A percentile compares a stretch with the other conserved stretches of the same genome.
Conservation (phyloP, 1,284 basidiomycete species). For the Rhodotorula sp. region DNA sequence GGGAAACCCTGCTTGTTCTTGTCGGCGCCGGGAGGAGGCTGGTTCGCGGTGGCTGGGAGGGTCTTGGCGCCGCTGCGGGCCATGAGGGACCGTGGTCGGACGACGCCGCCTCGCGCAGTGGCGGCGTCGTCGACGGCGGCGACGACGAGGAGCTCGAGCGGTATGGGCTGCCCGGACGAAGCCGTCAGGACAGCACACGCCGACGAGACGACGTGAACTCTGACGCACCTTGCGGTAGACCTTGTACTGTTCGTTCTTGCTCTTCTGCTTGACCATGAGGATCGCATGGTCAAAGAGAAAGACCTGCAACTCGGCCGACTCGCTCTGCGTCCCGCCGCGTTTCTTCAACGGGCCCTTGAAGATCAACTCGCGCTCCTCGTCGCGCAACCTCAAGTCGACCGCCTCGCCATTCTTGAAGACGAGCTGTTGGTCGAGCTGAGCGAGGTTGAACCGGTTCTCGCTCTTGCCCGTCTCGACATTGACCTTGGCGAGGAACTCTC, state of each 20-base stretch:
- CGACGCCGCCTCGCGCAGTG: slow-evolving; percentile 33
- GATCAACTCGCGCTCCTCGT: slow-evolving; percentile 85
- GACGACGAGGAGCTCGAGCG: slow-evolving; percentile 86
- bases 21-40: slow-evolving; percentile 38
- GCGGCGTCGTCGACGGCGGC: slow-evolving; percentile 70
- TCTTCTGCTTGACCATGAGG: slow-evolving; percentile 89
- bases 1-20: slow-evolving; percentile 79
- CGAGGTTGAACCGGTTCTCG: slow-evolving; percentile 88
- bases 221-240: slow-evolving; percentile 82
- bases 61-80: slow-evolving; percentile 47
- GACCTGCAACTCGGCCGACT: slow-evolving; percentile 83
- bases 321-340: slow-evolving; percentile 72
- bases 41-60: slow-evolving; percentile 21
- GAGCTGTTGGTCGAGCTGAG: slow-evolving; percentile 84
- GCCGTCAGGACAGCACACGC: too few species aligned
- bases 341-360: slow-evolving; percentile 93
- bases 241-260: slow-evolving; percentile 85
- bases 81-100: slow-evolving; percentile 55
- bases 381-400: slow-evolving; percentile 79
- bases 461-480: slow-evolving; percentile 89
- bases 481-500: slow-evolving; percentile 81
- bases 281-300: slow-evolving; percentile 97
- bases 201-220: too few species aligned
- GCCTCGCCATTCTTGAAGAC: slow-evolving; percentile 80
- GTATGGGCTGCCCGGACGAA: slow-evolving; percentile 94